A percentile compares a stretch with the other conserved stretches of the same genome.
Conservation (phyloP, 2,329 filamentous ascomycete genomes). For the Botrytis cinerea region DNA sequence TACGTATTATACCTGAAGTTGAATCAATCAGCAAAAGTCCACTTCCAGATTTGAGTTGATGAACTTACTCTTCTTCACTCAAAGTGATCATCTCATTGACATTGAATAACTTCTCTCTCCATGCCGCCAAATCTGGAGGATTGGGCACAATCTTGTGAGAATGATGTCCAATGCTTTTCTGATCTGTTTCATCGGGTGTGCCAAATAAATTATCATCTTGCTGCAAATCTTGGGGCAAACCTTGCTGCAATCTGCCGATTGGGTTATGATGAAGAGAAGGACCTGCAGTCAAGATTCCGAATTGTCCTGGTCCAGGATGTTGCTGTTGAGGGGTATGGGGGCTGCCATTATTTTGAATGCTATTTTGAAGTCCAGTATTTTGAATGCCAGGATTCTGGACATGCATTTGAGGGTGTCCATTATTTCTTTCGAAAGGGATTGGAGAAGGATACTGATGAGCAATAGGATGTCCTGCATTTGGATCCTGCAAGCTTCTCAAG, state of each 20-base stretch:
- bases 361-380: slow-evolving; percentile 39
- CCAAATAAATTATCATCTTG: slow-evolving; percentile 46
- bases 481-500: slow-evolving; percentile 43
- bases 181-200: slow-evolving; percentile 43
- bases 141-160: slow-evolving; percentile 60
- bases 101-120: slow-evolving; percentile 73
- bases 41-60: slow-evolving; percentile 3
- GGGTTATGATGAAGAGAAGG: slow-evolving; percentile 41
- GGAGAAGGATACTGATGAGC: slow-evolving; percentile 38
- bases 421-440: slow-evolving; percentile 43
- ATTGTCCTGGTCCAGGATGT: slow-evolving; percentile 46
- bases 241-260: slow-evolving; percentile 40
- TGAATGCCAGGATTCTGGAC: slow-evolving; percentile 39
- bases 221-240: slow-evolving; percentile 8
- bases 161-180: slow-evolving; percentile 54
- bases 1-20: slow-evolving; percentile 69
- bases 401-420: slow-evolving; percentile 39
- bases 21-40: slow-evolving; percentile 25
- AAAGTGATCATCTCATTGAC: slow-evolving; percentile 73
- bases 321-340: slow-evolving; percentile 41
- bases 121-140: slow-evolving; percentile 67
- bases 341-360: slow-evolving; percentile 35
- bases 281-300: slow-evolving; percentile 49
- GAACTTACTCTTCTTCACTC: slow-evolving; percentile 69
- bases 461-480: slow-evolving; percentile 37